Evolutionary conservation across 805 yeast genomes (phyloP).

Genomic region (Scheffersomyces ergatensis): DNA sequence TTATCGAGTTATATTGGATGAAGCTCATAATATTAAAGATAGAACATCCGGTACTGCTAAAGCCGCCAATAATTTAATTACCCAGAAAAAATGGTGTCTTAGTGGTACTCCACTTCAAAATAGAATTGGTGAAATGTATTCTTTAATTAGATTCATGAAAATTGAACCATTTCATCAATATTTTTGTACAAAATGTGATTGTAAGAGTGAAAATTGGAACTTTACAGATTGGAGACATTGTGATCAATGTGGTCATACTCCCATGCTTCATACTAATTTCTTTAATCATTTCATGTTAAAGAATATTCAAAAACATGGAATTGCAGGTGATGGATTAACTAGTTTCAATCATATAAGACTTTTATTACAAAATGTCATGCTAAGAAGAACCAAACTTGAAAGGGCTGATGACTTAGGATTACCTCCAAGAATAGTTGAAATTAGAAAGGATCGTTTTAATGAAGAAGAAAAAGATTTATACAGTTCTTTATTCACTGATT

Average conservation of each 20-base stretch:
- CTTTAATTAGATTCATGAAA: slow-evolving; percentile 80
- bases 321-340: slow-evolving; percentile 74
- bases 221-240: slow-evolving; percentile 83
- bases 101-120: slow-evolving; percentile 97
- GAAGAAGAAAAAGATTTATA: slow-evolving; percentile 94
- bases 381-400: slow-evolving; percentile 92
- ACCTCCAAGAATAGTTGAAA: slow-evolving; percentile 93
- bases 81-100: slow-evolving; percentile 84
- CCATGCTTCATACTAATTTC: slow-evolving; percentile 93
- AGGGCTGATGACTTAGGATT: slow-evolving; percentile 96
- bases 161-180: slow-evolving; percentile 85
- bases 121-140: slow-evolving; percentile 94
- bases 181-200: slow-evolving; percentile 91
- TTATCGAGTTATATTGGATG: slow-evolving; percentile 87
- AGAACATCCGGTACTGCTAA: slow-evolving; percentile 90
- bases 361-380: slow-evolving; percentile 76
- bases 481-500: slow-evolving; percentile 81
- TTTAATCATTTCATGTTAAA: slow-evolving; percentile 95
- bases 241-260: slow-evolving; percentile 83
- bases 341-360: slow-evolving; percentile 77
- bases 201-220: slow-evolving; percentile 79
- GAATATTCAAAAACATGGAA: slow-evolving; percentile 84
- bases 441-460: slow-evolving; percentile 83
- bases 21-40: slow-evolving; percentile 97
- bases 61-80: slow-evolving; percentile 74